Evolutionary conservation across 257 asterid species (phyloP), one percentile per base, ranked within the genome.

Genomic region (Gentiana macrophylla): DNA sequence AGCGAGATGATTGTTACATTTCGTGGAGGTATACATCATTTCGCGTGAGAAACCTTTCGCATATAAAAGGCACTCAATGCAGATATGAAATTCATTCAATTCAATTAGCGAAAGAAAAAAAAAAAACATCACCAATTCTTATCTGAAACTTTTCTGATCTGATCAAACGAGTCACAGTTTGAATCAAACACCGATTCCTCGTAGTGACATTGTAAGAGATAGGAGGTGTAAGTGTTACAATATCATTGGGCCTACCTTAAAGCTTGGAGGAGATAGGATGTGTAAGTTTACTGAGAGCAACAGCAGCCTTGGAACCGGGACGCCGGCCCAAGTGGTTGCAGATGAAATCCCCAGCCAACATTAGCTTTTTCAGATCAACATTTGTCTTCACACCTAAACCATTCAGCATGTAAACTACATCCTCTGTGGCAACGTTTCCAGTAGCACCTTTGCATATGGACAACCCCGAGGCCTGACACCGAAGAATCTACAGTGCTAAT

Each of bases 401-500:
- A 59, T 84, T 72, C 7, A 87, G 94, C 98, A 91, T 84, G 56
- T 87, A 91, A 32, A 91, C 81, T 10, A 91, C 98, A 56, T 91
- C 98, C 80, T 91, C 98, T 0, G 96, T 91, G 13, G 96, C 98
- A 49, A 87, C 98, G 65, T 91, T 91, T 51, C 98, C 95, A 0
- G 95, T 65, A 60, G 98, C 98, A 56, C 98, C 98, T 79, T 87
- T 37, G 98, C 98, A 60, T 87, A 91, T 1, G 98, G 98, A 60
- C 96, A 91, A 60, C 95, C 96, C 98, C 98, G 8, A 91, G 91
- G 55, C 98, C 98, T 7, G 96, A 78, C 62, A 87, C 73, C 59
- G 98, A 81, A 2, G 96, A 84, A 72, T 87, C 98, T 44, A 91
- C 83, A 5, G 70, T 75, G 77, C 83, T 67, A 71, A 91, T 81